Conservation (phyloP, 371 early-diverging fungal species). For the Synchytrium microbalum region DNA sequence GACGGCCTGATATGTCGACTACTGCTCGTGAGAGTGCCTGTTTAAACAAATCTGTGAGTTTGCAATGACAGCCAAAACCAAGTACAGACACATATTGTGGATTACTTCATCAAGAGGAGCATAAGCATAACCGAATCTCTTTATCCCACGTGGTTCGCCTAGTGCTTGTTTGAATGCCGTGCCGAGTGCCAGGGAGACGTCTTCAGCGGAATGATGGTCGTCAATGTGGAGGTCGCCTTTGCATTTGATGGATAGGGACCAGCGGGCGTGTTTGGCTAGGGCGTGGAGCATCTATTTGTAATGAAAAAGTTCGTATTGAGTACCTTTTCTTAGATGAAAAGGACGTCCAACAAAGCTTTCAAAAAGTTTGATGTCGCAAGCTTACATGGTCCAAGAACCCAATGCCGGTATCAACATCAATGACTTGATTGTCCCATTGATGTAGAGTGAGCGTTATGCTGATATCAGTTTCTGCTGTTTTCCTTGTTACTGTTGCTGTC, state of each 20-base stretch:
- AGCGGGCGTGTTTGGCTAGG: conserved; percentile 86
- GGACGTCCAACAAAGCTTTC: not conserved
- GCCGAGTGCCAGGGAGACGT: conserved; percentile 88
- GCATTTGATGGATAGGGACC: conserved; percentile 75
- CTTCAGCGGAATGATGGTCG: conserved; percentile 96
- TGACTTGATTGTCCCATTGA: conserved; percentile 46
- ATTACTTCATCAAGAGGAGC: conserved; percentile 89
- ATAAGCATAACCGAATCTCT: conserved; percentile 89
- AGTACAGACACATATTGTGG: conserved; percentile 2
- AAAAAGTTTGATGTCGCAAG: not conserved
- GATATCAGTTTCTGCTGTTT: conserved; percentile 92
- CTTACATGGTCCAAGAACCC: conserved; percentile 94
- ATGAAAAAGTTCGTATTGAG: not conserved
- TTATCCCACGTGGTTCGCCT: conserved; percentile 82
- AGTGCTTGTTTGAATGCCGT: conserved; percentile 87
- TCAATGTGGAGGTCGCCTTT: conserved; percentile 90
- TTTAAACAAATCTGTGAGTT: conserved; percentile 6
- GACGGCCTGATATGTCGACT: conserved; percentile 94
- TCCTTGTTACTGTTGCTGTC: conserved; percentile 51
- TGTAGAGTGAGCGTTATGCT: conserved; percentile 51
- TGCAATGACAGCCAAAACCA: not conserved
- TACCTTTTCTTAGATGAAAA: not conserved
- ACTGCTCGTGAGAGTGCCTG: conserved; percentile 87
- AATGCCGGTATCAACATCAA: conserved; percentile 83
- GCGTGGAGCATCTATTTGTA: conserved; percentile 80